Evolutionary conservation across 805 yeast genomes (phyloP), one percentile per base, ranked within the genome.

Genomic region (Schizosaccharomyces osmophilus): DNA sequence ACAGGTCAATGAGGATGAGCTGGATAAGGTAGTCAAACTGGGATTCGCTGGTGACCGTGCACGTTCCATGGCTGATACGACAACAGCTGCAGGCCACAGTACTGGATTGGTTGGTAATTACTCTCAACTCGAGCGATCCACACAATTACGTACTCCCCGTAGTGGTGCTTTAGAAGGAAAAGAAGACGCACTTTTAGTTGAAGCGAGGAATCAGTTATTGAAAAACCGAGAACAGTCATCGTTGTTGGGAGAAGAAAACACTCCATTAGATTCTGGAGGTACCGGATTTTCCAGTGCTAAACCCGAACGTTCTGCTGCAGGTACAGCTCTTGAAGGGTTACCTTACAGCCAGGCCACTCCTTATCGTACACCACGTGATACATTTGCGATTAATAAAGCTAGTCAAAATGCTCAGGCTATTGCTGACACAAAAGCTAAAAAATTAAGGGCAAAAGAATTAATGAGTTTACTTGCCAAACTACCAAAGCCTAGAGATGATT

Each of bases 401-500:
- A 15, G 36, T 17, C 26, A 55, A 63, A 26, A 68, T 64, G 54
- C 62, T 59, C 17, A 51, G 64, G 8, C 68, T 66, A 4, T 55
- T 64, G 32, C 65, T 62, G 32, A 55, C 55, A 22, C 42, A 58
- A 9, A 62, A 60, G 19, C 55, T 62, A 31, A 66, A 19, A 59
- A 45, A 65, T 65, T 5, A 60, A 55, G 31, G 15, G 19, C 24
- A 3, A 43, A 59, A 19, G 32, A 13, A 19, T 42, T 59, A 13
- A 19, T 22, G 22, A 22, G 61, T 11, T 62, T 64, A 2, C 62
- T 65, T 42, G 55, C 63, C 22, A 62, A 57, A 48, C 59, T 76
- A 45, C 82, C 77, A 8, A 66, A 66, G 60, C 79, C 79, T 31
- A 72, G 65, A 62, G 72, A 73, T 63, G 74, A 69, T 45, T 69